Evolutionary conservation across 345 rosid genomes (phyloP).

Genomic region (Linum usitatissimum): DNA sequence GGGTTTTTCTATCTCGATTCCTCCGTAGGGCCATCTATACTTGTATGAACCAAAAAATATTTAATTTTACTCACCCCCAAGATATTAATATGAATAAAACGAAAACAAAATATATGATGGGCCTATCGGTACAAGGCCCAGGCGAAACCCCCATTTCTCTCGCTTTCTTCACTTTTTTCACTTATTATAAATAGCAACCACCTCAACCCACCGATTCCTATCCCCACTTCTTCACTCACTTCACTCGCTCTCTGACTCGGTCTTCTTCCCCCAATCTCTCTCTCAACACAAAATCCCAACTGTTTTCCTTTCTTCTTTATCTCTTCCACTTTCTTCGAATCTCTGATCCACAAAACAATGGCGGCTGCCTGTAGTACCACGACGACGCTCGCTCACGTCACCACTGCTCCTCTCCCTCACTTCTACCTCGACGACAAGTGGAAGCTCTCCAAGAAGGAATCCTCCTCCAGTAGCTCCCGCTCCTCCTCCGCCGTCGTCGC

Average conservation of each 20-base stretch:
- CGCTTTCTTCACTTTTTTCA: slow-evolving; percentile 1
- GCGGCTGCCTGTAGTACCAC: background rate
- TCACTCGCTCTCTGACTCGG: slow-evolving; percentile 12
- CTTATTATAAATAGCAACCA: slow-evolving; percentile 39
- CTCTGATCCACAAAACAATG: background rate
- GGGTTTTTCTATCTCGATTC: too few relatives aligned
- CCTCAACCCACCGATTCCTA: slow-evolving; percentile 4
- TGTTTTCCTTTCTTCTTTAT: background rate
- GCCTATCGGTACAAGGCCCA: slow-evolving; percentile 48
- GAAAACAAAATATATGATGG: slow-evolving; percentile 22
- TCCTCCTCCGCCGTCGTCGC: slow-evolving; percentile 9
- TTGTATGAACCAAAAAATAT: too few relatives aligned
- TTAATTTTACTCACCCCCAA: too few relatives aligned
- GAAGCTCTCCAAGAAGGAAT: slow-evolving; percentile 26
- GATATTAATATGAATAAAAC: too few relatives aligned
- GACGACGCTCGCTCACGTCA: slow-evolving; percentile 9
- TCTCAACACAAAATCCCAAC: background rate
- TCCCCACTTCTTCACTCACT: slow-evolving; percentile 13
- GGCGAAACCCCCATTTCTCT: slow-evolving; percentile 32
- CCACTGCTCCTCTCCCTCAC: slow-evolving; percentile 18
- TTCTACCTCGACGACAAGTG: slow-evolving; percentile 23
- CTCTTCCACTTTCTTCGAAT: background rate
- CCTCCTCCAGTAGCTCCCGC: slow-evolving; percentile 38
- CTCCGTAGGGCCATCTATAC: too few relatives aligned
- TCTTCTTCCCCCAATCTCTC: slow-evolving; percentile 8